phyloP scores from a whole-genome alignment of 495 filamentous ascomycete genomes.

The Daldinia grandis region DNA sequence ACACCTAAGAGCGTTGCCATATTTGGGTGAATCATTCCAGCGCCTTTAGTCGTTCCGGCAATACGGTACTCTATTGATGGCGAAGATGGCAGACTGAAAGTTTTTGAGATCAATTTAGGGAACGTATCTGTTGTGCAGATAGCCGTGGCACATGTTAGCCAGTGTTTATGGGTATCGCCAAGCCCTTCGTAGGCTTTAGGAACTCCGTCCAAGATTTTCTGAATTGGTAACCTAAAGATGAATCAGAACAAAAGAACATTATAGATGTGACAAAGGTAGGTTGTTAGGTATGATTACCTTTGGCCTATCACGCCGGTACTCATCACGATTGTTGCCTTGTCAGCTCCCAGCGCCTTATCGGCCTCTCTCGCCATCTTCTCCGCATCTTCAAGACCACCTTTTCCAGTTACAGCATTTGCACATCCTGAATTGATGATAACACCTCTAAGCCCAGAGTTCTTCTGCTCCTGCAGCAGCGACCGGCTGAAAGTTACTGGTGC shows the following conservation, averaged over 20 bases:
- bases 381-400: slow-evolving; percentile 89
- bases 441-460: slow-evolving; percentile 75
- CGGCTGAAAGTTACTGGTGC: slow-evolving; percentile 89
- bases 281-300: slow-evolving; percentile 57
- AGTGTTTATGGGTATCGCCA: slow-evolving; percentile 79
- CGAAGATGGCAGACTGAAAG: slow-evolving; percentile 86
- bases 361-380: slow-evolving; percentile 79
- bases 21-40: slow-evolving; percentile 99
- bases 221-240: slow-evolving; percentile 74
- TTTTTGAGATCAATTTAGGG: slow-evolving; percentile 88
- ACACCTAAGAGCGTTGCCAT: slow-evolving; percentile 97
- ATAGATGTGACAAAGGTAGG: not conserved
- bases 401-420: slow-evolving; percentile 97
- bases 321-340: slow-evolving; percentile 86
- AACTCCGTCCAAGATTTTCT: slow-evolving; percentile 85
- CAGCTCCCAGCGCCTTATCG: slow-evolving; percentile 72
- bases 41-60: slow-evolving; percentile 96
- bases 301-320: slow-evolving; percentile 98
- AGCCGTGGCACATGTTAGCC: slow-evolving; percentile 85
- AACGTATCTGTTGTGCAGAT: slow-evolving; percentile 99
- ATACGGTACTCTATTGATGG: slow-evolving; percentile 79
- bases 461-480: slow-evolving; percentile 69
- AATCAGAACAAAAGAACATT: slow-evolving; percentile 13
- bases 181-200: slow-evolving; percentile 76
- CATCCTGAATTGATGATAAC: slow-evolving; percentile 96